A percentile compares a stretch with the other conserved stretches of the same genome.
These are phyloP conservation scores for Cyberlindnera japonica DNA, from an alignment of 805 yeast species.

Conservation along the genomic window DNA sequence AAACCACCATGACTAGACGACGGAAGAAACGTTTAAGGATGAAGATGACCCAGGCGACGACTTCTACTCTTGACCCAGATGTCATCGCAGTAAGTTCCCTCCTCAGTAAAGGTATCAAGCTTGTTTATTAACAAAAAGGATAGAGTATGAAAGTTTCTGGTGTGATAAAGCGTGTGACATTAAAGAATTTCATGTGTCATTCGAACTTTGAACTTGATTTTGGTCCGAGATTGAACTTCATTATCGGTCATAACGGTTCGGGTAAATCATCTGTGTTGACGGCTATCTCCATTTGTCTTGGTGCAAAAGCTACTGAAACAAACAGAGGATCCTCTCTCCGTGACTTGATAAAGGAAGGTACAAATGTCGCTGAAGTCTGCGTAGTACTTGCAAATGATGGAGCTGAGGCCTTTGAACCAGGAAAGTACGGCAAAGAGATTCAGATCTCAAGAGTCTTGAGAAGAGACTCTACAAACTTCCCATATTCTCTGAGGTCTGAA, in stretches of 20 bases:
- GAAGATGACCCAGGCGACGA: slow-evolving; percentile 17
- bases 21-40: slow-evolving; percentile 5
- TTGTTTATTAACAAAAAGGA: not conserved
- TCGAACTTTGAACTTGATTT: slow-evolving; percentile 68
- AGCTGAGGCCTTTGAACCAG: slow-evolving; percentile 59
- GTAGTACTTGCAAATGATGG: slow-evolving; percentile 66
- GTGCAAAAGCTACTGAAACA: slow-evolving; percentile 84
- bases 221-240: slow-evolving; percentile 80
- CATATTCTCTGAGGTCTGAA: slow-evolving; percentile 54
- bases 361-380: slow-evolving; percentile 59
- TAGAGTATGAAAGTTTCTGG: slow-evolving; percentile 43
- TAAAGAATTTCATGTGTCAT: slow-evolving; percentile 89
- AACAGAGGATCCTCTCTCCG: slow-evolving; percentile 74
- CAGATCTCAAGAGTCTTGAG: slow-evolving; percentile 64
- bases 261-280: slow-evolving; percentile 89
- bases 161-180: slow-evolving; percentile 55
- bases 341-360: slow-evolving; percentile 74
- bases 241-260: slow-evolving; percentile 86
- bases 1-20: slow-evolving; percentile 11
- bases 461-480: slow-evolving; percentile 43
- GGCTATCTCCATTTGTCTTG: slow-evolving; percentile 82
- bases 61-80: slow-evolving; percentile 6
- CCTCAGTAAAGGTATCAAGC: not conserved
- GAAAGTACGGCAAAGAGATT: slow-evolving; percentile 63
- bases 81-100: not conserved